phyloP scores from a whole-genome alignment of 495 filamentous ascomycete genomes.

The Penicillium bovifimosum region DNA sequence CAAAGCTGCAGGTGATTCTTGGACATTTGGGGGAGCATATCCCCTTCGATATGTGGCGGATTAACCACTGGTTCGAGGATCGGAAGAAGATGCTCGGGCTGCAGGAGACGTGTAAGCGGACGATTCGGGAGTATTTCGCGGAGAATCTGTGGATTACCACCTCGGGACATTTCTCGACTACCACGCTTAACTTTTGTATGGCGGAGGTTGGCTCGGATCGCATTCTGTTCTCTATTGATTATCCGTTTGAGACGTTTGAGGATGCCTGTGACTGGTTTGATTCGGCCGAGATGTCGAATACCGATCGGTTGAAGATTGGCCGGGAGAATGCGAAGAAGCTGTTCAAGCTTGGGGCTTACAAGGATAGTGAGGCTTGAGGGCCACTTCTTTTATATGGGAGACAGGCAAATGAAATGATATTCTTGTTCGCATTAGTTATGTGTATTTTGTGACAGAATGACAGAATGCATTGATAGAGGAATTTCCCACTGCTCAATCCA shows the following conservation, averaged over 20 bases:
- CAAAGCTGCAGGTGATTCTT: conserved; percentile 56
- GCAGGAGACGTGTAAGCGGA: conserved; percentile 43
- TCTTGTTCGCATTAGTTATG: neutral
- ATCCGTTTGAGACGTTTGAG: conserved; percentile 48
- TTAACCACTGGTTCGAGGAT: conserved; percentile 53
- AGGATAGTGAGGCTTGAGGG: conserved; percentile 32
- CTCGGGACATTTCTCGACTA: conserved; percentile 54
- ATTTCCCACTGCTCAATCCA: conserved; percentile 37
- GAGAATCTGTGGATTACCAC: conserved; percentile 63
- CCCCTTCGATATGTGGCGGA: conserved; percentile 59
- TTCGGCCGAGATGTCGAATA: conserved; percentile 38
- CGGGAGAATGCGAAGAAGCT: conserved; percentile 50
- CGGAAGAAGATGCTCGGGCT: conserved; percentile 42
- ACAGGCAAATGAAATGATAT: neutral
- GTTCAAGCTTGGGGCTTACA: conserved; percentile 43
- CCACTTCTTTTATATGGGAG: neutral
- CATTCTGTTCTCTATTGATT: conserved; percentile 48
- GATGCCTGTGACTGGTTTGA: conserved; percentile 54
- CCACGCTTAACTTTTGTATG: conserved; percentile 47
- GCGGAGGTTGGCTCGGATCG: conserved; percentile 39
- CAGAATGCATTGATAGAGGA: neutral
- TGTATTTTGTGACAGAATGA: too few relatives aligned
- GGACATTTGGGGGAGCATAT: conserved; percentile 63
- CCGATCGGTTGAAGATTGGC: conserved; percentile 45
- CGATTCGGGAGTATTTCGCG: conserved; percentile 53